Conservation (phyloP, 2,329 filamentous ascomycete species). For the Lecanicillium sp. region DNA sequence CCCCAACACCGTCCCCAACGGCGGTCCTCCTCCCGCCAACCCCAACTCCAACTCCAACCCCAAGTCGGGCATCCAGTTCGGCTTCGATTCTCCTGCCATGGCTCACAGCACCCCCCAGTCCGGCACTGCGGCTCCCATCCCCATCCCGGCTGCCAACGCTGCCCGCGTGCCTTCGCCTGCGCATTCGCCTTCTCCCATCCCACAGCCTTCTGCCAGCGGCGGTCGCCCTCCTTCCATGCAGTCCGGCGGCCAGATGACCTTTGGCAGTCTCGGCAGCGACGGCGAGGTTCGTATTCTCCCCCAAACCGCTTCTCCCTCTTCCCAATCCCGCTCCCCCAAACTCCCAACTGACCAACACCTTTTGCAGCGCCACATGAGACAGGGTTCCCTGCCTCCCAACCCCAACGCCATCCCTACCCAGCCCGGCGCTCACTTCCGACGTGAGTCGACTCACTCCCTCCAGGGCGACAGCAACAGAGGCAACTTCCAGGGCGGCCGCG, state of each 20-base stretch:
- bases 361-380: conserved; percentile 61
- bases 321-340: conserved; percentile 12
- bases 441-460: conserved; percentile 78
- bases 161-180: conserved; percentile 77
- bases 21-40: conserved; percentile 44
- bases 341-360: conserved; percentile 6
- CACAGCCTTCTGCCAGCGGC: conserved; percentile 76
- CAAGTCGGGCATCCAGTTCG: conserved; percentile 72
- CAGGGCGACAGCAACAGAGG: conserved; percentile 51
- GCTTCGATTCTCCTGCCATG: conserved; percentile 65
- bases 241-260: conserved; percentile 63
- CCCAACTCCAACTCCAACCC: conserved; percentile 23
- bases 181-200: conserved; percentile 87
- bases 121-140: conserved; percentile 49
- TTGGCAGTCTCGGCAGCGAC: conserved; percentile 78
- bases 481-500: conserved; percentile 46
- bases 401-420: conserved; percentile 56
- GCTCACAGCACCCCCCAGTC: conserved; percentile 62
- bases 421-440: conserved; percentile 68
- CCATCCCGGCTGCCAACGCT: conserved; percentile 57
- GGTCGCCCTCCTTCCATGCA: conserved; percentile 79
- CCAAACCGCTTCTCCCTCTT: neutral
- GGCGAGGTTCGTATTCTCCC: conserved; percentile 60
- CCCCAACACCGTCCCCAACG: conserved; percentile 70
- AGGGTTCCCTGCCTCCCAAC: conserved; percentile 56